Evolutionary conservation across 1,284 basidiomycete species (phyloP).

Genomic region (Cryptococcus floricola): DNA sequence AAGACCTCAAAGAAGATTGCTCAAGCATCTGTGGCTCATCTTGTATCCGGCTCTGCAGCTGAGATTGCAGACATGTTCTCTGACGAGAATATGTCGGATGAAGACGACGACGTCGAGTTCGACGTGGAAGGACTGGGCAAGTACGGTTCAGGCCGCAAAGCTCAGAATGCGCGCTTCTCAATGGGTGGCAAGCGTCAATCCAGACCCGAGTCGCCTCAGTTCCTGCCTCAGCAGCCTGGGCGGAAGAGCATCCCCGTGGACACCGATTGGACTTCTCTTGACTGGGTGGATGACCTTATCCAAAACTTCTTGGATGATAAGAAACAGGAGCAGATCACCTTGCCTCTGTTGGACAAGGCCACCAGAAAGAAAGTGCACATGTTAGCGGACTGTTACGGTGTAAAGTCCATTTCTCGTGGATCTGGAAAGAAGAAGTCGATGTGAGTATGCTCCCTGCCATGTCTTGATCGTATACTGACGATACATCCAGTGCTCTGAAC

Average conservation of each 20-base stretch:
- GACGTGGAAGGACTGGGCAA: neutral
- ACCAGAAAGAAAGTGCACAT: slow-evolving; percentile 70
- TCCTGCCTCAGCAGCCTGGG: no score
- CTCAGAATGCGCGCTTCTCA: slow-evolving; percentile 2
- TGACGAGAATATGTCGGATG: slow-evolving; percentile 23
- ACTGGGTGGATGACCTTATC: slow-evolving; percentile 61
- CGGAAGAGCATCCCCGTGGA: slow-evolving; percentile 6
- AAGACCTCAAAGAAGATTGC: slow-evolving; percentile 33
- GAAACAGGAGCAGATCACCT: slow-evolving; percentile 56
- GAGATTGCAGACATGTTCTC: slow-evolving; percentile 43
- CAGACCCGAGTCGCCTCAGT: neutral
- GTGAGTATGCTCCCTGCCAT: slow-evolving; percentile 29
- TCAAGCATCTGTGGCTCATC: slow-evolving; percentile 40
- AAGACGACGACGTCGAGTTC: slow-evolving; percentile 16
- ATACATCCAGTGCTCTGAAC: slow-evolving; percentile 57
- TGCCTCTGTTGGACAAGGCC: slow-evolving; percentile 72
- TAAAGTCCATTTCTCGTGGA: slow-evolving; percentile 74
- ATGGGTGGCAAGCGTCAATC: slow-evolving; percentile 2
- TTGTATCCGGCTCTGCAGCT: slow-evolving; percentile 36
- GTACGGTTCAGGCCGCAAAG: neutral
- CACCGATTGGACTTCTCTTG: slow-evolving; percentile 5
- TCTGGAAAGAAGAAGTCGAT: slow-evolving; percentile 57
- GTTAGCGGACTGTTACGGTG: slow-evolving; percentile 65
- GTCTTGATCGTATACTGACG: neutral
- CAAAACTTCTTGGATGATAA: slow-evolving; percentile 62